phyloP scores from a whole-genome alignment of 495 filamentous ascomycete species.

The Polyplosphaeria fusca region DNA sequence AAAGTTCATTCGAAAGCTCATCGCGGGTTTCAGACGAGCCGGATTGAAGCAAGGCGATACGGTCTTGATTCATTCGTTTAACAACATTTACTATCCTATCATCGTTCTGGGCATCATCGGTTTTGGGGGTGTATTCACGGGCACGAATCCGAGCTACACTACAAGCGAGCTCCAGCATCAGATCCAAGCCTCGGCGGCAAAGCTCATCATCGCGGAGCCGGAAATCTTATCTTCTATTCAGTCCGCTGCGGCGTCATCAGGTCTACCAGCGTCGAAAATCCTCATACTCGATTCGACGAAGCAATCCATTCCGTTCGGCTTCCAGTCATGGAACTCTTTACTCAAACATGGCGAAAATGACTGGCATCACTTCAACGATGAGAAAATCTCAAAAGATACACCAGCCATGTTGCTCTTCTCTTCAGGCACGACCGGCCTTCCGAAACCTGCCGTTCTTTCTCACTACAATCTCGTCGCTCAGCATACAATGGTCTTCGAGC shows the following conservation, averaged over 20 bases:
- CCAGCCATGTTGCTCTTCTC: slow-evolving; percentile 22
- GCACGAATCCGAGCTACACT: slow-evolving; percentile 67
- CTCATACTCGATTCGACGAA: slow-evolving; percentile 34
- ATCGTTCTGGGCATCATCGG: slow-evolving; percentile 58
- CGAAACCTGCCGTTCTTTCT: slow-evolving; percentile 53
- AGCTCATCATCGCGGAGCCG: slow-evolving; percentile 40
- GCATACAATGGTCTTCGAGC: slow-evolving; percentile 46
- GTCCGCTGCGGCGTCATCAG: background rate
- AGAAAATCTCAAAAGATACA: slow-evolving; percentile 14
- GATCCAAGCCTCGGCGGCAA: slow-evolving; percentile 60
- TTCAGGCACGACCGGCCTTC: slow-evolving; percentile 57
- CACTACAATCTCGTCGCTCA: slow-evolving; percentile 53
- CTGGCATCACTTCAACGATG: slow-evolving; percentile 20
- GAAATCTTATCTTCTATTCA: slow-evolving; percentile 9
- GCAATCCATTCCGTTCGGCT: slow-evolving; percentile 5
- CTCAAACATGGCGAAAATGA: slow-evolving; percentile 24
- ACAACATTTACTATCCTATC: slow-evolving; percentile 30
- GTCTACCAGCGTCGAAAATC: slow-evolving; percentile 9
- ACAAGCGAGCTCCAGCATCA: slow-evolving; percentile 64
- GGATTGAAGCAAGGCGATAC: slow-evolving; percentile 37
- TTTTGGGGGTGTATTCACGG: slow-evolving; percentile 70
- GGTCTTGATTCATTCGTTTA: slow-evolving; percentile 38
- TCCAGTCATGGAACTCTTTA: slow-evolving; percentile 16
- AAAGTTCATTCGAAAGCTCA: slow-evolving; percentile 33
- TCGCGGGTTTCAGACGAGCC: slow-evolving; percentile 35